Evolutionary conservation across 345 rosid species (phyloP).

Genomic region (Pelargonium nanum): DNA sequence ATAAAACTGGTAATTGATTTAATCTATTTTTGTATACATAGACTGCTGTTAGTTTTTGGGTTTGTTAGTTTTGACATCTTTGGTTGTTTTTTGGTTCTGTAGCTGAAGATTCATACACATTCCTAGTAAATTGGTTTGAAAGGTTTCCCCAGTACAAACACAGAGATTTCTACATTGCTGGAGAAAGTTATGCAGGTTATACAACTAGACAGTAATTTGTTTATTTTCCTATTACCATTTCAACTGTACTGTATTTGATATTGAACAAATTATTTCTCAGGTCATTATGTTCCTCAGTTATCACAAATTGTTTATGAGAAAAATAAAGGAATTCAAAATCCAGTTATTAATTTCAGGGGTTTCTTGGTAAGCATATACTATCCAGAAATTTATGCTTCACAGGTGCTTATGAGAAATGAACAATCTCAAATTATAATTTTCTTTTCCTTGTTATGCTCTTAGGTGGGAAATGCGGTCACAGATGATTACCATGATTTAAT

Average conservation of each 20-base stretch:
- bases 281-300: conserved; percentile 96
- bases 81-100: no score
- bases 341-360: conserved; percentile 80
- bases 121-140: conserved; percentile 81
- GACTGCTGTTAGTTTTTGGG: conserved; percentile 8
- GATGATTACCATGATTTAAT: conserved; percentile 79
- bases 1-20: conserved; percentile 55
- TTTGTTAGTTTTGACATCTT: conserved; percentile 16
- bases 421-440: neutral
- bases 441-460: conserved; percentile 3
- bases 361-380: conserved; percentile 51
- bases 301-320: conserved; percentile 64
- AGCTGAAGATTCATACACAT: conserved; percentile 88
- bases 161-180: conserved; percentile 86
- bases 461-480: conserved; percentile 95
- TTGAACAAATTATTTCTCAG: conserved; percentile 19
- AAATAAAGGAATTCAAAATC: conserved; percentile 52
- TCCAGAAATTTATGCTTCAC: conserved; percentile 4
- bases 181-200: conserved; percentile 93
- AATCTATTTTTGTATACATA: neutral
- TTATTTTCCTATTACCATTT: neutral
- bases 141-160: conserved; percentile 94
- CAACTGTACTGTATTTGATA: neutral
- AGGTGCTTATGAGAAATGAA: neutral
- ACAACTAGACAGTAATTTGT: neutral